phyloP scores from a whole-genome alignment of 306 rosid genomes.

The Quercus berberidifolia region DNA sequence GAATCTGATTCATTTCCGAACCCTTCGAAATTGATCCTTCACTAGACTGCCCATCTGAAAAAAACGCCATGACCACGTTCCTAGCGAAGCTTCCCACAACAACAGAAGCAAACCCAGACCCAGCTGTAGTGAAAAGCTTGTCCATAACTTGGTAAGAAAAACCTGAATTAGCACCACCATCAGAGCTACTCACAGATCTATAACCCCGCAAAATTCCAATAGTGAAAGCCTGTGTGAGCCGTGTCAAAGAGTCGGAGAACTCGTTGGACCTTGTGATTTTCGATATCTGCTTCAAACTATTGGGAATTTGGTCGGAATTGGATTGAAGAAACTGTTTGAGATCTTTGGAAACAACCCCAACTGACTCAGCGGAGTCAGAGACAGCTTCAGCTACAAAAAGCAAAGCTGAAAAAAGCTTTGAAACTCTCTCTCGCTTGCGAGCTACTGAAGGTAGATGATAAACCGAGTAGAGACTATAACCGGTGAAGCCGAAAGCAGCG shows the following conservation, averaged over 20 bases:
- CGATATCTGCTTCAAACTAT: conserved; percentile 63
- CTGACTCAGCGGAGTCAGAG: conserved; percentile 60
- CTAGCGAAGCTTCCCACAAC: conserved; percentile 85
- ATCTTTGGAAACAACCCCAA: conserved; percentile 58
- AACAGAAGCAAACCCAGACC: conserved; percentile 73
- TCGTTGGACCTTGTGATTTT: conserved; percentile 61
- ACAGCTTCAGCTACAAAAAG: conserved; percentile 62
- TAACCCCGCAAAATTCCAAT: conserved; percentile 54
- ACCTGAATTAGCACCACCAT: conserved; percentile 16
- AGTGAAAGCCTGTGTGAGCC: conserved; percentile 49
- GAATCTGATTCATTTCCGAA: conserved; percentile 21
- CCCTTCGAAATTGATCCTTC: conserved; percentile 29
- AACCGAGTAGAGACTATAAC: conserved; percentile 47
- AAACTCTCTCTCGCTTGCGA: conserved; percentile 50
- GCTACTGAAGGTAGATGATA: conserved; percentile 58
- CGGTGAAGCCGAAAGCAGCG: conserved; percentile 52
- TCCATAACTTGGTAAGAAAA: conserved; percentile 45
- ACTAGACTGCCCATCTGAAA: conserved; percentile 26
- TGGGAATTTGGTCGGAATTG: conserved; percentile 65
- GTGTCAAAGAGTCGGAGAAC: conserved; percentile 49
- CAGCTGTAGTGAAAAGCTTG: conserved; percentile 53
- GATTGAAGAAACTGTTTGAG: conserved; percentile 68
- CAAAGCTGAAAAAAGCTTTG: conserved; percentile 43
- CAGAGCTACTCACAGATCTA: conserved; percentile 16
- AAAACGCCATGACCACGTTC: conserved; percentile 55